phyloP scores from a whole-genome alignment of 2,329 filamentous ascomycete species.

The Chalara sp. region DNA sequence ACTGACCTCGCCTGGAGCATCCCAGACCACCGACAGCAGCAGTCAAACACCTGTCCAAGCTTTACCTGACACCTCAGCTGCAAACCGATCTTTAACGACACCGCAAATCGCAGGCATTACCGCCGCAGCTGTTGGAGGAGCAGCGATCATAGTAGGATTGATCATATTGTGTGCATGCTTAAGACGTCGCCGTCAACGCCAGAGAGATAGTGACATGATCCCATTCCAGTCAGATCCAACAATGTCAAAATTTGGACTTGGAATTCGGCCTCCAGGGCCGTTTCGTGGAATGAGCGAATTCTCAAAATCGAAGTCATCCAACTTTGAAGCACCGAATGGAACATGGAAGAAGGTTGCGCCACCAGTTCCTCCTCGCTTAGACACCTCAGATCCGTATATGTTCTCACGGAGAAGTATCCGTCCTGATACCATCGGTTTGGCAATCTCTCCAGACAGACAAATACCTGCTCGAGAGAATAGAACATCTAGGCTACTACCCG shows the following conservation, averaged over 20 bases:
- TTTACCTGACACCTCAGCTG: conserved; percentile 6
- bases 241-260: conserved; percentile 8
- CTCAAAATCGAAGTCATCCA: not conserved
- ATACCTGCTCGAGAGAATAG: conserved; percentile 6
- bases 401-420: conserved; percentile 24
- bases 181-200: conserved; percentile 22
- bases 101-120: conserved; percentile 51
- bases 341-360: conserved; percentile 13
- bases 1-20: conserved; percentile 5
- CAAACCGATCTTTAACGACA: conserved; percentile 13
- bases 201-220: conserved; percentile 26
- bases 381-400: conserved; percentile 22
- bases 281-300: not conserved
- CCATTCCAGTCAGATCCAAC: conserved; percentile 24
- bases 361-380: conserved; percentile 17
- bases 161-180: conserved; percentile 32
- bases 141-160: conserved; percentile 40
- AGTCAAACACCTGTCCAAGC: conserved; percentile 11
- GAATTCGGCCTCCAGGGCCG: not conserved
- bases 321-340: conserved; percentile 10
- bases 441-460: conserved; percentile 20
- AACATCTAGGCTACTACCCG: conserved; percentile 24
- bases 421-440: conserved; percentile 24
- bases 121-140: conserved; percentile 44
- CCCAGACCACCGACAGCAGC: conserved; percentile 3